phyloP scores from a whole-genome alignment of 169 alveolate species.

The Cryptosporidium xiaoi region DNA sequence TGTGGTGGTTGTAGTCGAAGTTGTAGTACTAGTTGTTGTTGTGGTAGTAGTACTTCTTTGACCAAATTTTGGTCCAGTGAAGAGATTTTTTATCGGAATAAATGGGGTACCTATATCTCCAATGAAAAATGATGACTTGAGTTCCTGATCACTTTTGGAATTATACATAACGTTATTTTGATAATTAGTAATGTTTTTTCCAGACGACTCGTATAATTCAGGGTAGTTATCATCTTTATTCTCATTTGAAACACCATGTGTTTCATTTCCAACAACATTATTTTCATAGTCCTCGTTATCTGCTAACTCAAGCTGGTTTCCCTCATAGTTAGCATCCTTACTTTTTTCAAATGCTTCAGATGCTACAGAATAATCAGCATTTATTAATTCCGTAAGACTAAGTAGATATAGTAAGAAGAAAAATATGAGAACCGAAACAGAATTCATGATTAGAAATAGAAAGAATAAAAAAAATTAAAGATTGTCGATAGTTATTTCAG shows the following conservation, averaged over 20 bases:
- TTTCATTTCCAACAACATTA: not conserved
- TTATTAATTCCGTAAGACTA: not conserved
- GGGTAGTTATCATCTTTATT: not conserved
- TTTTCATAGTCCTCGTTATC: not conserved
- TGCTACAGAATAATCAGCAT: not conserved
- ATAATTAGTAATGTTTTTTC: not conserved
- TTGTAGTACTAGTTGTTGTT: constrained; percentile 34
- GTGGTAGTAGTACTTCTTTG: constrained; percentile 51
- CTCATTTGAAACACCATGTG: not conserved
- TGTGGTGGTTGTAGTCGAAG: constrained; percentile 34
- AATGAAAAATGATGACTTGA: constrained; percentile 25
- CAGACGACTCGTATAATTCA: not conserved
- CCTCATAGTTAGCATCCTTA: not conserved
- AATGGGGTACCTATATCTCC: constrained; percentile 16
- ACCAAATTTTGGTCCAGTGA: not conserved
- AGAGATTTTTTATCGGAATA: constrained; percentile 14
- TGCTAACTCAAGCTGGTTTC: not conserved
- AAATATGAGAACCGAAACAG: no score
- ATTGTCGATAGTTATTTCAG: not conserved
- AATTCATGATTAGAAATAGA: not conserved
- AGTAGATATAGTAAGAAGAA: constrained; percentile 2
- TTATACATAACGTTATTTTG: not conserved
- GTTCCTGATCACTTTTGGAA: not conserved
- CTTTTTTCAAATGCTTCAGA: not conserved
- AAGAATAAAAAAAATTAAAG: not conserved